These are phyloP conservation scores for Candida tallmaniae DNA, from an alignment of 805 yeast genomes.

Conservation along the genomic window DNA sequence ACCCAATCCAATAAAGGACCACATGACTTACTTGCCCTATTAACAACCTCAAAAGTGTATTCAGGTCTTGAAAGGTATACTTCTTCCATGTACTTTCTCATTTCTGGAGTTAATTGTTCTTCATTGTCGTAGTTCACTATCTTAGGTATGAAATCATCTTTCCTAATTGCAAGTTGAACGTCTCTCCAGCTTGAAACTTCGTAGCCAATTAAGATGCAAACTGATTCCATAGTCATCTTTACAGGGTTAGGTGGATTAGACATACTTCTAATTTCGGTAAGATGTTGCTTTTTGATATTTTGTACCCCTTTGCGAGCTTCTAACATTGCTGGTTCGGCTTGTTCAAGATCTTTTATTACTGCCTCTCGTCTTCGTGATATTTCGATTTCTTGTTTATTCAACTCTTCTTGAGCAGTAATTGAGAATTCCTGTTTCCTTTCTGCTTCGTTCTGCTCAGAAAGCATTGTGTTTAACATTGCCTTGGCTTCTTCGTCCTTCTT, in stretches of 20 bases:
- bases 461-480: constrained; percentile 66
- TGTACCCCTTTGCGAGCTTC: constrained; percentile 90
- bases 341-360: constrained; percentile 62
- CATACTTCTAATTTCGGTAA: constrained; percentile 87
- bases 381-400: constrained; percentile 61
- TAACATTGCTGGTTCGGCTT: constrained; percentile 77
- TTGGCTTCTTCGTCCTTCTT: constrained; percentile 66
- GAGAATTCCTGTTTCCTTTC: constrained; percentile 88
- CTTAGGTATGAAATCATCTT: constrained; percentile 81
- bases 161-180: constrained; percentile 72
- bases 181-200: constrained; percentile 69
- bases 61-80: constrained; percentile 59
- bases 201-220: constrained; percentile 77
- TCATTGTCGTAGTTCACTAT: constrained; percentile 74
- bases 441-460: constrained; percentile 84
- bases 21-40: constrained; percentile 91
- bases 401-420: constrained; percentile 63
- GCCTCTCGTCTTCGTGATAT: constrained; percentile 48
- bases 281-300: constrained; percentile 85
- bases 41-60: constrained; percentile 67
- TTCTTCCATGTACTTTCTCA: constrained; percentile 54
- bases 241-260: constrained; percentile 86
- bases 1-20: constrained; percentile 92
- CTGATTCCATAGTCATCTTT: constrained; percentile 80
- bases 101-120: constrained; percentile 46